Evolutionary conservation across 768 basidiomycete genomes (phyloP), one percentile per base, ranked within the genome.

Genomic region (Suillus tomentosus): DNA sequence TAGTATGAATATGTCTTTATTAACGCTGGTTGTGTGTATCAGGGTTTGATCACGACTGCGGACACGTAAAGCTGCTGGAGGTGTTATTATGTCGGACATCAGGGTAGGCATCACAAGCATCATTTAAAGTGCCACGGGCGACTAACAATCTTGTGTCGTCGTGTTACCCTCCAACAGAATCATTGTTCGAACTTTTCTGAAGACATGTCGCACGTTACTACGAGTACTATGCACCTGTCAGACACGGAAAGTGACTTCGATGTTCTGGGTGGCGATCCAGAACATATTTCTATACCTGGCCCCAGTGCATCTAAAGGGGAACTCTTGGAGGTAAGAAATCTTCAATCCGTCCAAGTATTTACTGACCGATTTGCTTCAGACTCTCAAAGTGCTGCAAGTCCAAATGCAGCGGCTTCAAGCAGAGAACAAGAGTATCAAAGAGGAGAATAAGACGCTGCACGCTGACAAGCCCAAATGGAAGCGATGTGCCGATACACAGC

Each of bases 361-460:
- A 47, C 45, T 47, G 45, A 47, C 45, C 6, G 9, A 47, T 47
- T 59, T 47, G 45, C 45, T 47, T 47, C n/a, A 42, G 57, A 39
- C 57, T 10, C 22, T 59, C 37, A 40, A 39, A 39, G 57, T 0
- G 3, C 37, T 59, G 37, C 57, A 59, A 43, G 37, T 42, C 9
- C 37, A 59, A 43, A 39, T 59, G 7, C 57, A 59, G 43, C 4
- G 37, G 43, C 43, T 59, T 15, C 37, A 39, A 39, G 57, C 8
- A 59, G 57, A 59, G 27, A 59, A 59, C 37, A 37, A 27, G 37
- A 22, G n/a, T 22, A 37, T 59, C 37, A 59, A 59, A 22, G 57
- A 59, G 11, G 57, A 59, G n/a, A 39, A 37, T 7, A 58, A 45
- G 43, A 45, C 7, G 19, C 43, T 45, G 11, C 43, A 45, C 17